Conservation (phyloP, 1,139 yeast genomes). For the Taphrina flavorubra region DNA sequence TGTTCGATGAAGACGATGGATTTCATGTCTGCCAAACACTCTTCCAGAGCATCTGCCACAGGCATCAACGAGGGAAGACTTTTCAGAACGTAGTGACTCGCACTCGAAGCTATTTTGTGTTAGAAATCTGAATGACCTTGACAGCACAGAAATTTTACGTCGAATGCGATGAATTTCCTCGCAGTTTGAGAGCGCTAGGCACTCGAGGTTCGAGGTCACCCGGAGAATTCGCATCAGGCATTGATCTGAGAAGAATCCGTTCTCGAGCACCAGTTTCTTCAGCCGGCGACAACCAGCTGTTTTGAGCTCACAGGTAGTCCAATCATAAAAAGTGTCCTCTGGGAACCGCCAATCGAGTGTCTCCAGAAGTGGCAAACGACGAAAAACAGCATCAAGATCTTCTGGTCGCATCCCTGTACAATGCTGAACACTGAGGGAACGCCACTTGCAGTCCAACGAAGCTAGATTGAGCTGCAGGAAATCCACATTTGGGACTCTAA, state of each 20-base stretch:
- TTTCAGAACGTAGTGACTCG: constrained; percentile 6
- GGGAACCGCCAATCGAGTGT: constrained; percentile 24
- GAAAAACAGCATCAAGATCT: constrained; percentile 20
- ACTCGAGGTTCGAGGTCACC: constrained; percentile 4
- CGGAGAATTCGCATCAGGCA: constrained; percentile 16
- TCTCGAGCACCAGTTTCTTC: constrained; percentile 1
- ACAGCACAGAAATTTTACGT: not conserved
- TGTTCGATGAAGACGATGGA: constrained; percentile 8
- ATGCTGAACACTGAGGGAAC: not conserved
- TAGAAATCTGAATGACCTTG: not conserved
- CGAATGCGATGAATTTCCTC: constrained; percentile 26
- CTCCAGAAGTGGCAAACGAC: constrained; percentile 11
- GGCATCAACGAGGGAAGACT: not conserved
- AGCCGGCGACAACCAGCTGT: constrained; percentile 21
- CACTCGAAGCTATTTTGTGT: constrained; percentile 8
- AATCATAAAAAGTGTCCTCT: constrained; percentile 8
- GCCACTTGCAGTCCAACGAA: constrained; percentile 6
- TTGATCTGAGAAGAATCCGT: constrained; percentile 12
- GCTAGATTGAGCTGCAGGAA: constrained; percentile 7
- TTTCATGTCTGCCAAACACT: constrained; percentile 11
- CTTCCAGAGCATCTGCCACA: constrained; percentile 20
- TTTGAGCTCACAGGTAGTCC: not conserved
- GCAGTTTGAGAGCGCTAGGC: constrained; percentile 12
- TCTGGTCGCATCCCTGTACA: constrained; percentile 22
- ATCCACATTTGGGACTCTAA: constrained; percentile 14